Evolutionary conservation across 768 basidiomycete species (phyloP), one percentile per base, ranked within the genome.

Genomic region (Glaciozyma antarctica): DNA sequence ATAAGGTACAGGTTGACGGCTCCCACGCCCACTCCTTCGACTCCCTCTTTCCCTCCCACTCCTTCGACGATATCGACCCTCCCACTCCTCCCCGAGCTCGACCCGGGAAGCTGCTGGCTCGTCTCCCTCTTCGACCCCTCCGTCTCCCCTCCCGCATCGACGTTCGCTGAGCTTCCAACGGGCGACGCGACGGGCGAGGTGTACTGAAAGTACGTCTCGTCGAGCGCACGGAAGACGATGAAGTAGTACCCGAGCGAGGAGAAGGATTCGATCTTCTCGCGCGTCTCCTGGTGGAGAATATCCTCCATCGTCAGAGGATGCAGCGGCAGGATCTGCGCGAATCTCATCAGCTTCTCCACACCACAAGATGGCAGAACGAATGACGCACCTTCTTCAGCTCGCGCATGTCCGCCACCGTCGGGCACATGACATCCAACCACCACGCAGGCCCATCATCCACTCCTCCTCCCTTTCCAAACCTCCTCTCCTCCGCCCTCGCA

Each of bases 241-340:
- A 97, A 90, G 75, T 93, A 90, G 77, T 97, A 97, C 2, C 91
- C 93, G 19, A 97, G 81, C 3, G 62, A 85, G 0, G 87, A 83
- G 74, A 93, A 94, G 24, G 85, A 78, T 73, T 95, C 92, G 22
- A 94, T 77, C 77, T 97, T 97, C 77, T 95, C 93, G 47, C 90
- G 82, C 21, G 89, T 86, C 65, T 97, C 92, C 77, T 88, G 86
- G 65, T 90, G 88, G 12, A 97, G 77, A 53, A 94, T 89, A 77
- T 97, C 92, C 76, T 97, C 93, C 17, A 95, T 80, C 0, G 92
- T 94, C 54, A 97, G 78, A 0, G 93, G 93, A 76, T 97, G 93
- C 1, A 97, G 81, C 67, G 89, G 88, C 30, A 94, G 79, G 22
- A 88, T 77, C 90, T 92, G 71, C 12, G 19, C 55, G 32, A 45